Percentiles rank a stretch among this genome's conserved stretches.
These are phyloP conservation scores for Microsporum ferrugineum DNA, from an alignment of 2,329 filamentous ascomycete genomes.

Conservation along the genomic window DNA sequence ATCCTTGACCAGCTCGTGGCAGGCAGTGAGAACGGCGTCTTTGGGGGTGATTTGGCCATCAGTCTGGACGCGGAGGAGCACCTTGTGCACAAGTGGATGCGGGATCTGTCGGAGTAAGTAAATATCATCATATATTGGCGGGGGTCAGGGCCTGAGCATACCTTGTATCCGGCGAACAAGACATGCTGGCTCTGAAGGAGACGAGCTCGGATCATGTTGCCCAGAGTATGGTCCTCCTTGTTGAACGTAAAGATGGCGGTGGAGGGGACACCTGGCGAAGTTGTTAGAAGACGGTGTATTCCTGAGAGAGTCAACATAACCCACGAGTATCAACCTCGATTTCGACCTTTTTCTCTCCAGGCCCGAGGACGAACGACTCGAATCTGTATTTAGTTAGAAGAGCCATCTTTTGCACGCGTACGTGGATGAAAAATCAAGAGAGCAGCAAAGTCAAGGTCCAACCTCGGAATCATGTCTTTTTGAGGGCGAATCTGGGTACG, in stretches of 20 bases:
- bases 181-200: constrained; percentile 77
- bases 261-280: constrained; percentile 65
- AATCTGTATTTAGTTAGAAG: constrained; percentile 50
- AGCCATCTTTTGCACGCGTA: too few relatives aligned
- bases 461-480: constrained; percentile 11
- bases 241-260: constrained; percentile 90
- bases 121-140: constrained; percentile 26
- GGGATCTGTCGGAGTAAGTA: constrained; percentile 25
- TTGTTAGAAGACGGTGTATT: neutral
- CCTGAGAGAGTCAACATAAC: constrained; percentile 23
- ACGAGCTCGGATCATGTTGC: constrained; percentile 75
- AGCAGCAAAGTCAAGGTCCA: constrained; percentile 2
- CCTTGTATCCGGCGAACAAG: constrained; percentile 84
- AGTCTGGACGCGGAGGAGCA: constrained; percentile 76
- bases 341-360: constrained; percentile 88
- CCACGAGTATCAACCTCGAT: constrained; percentile 79
- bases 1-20: constrained; percentile 70
- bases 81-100: constrained; percentile 39
- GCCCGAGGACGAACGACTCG: constrained; percentile 78
- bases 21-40: constrained; percentile 70
- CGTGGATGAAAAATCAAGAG: neutral
- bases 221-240: constrained; percentile 94
- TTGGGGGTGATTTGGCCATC: constrained; percentile 82
- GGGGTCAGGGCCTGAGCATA: constrained; percentile 34
- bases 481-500: constrained; percentile 14